These are phyloP conservation scores for Trypanosoma mega DNA, from an alignment of 208 protist genomes.

Conservation along the genomic window DNA sequence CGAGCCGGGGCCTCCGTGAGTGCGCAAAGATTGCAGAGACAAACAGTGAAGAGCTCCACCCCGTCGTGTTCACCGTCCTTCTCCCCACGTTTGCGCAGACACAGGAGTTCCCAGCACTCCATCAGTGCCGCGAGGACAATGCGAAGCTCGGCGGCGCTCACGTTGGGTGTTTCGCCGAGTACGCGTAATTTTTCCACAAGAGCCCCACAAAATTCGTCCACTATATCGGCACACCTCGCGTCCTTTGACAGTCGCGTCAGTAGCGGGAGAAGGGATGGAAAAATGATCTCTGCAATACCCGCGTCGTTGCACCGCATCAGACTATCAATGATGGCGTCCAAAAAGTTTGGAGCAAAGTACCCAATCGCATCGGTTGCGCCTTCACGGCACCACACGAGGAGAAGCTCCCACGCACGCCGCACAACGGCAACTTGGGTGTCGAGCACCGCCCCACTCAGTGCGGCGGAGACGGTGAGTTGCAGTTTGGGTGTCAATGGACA, in stretches of 20 bases:
- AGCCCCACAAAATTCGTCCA: slow-evolving; percentile 79
- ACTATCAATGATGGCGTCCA: slow-evolving; percentile 74
- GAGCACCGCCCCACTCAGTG: slow-evolving; percentile 45
- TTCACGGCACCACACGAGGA: slow-evolving; percentile 73
- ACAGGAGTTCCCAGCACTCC: slow-evolving; percentile 85
- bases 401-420: slow-evolving; percentile 72
- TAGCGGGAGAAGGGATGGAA: slow-evolving; percentile 74
- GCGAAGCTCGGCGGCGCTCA: slow-evolving; percentile 52
- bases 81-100: slow-evolving; percentile 46
- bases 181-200: slow-evolving; percentile 62
- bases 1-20: slow-evolving; percentile 36
- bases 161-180: slow-evolving; percentile 57
- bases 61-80: slow-evolving; percentile 36
- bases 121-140: slow-evolving; percentile 62
- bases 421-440: slow-evolving; percentile 52
- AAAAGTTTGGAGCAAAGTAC: slow-evolving; percentile 57
- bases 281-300: slow-evolving; percentile 73
- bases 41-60: slow-evolving; percentile 66
- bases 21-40: slow-evolving; percentile 41
- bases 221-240: slow-evolving; percentile 42
- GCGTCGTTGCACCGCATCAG: slow-evolving; percentile 60
- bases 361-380: slow-evolving; percentile 43
- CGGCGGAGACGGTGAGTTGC: slow-evolving; percentile 52
- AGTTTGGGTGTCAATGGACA: slow-evolving; percentile 56
- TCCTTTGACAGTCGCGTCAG: slow-evolving; percentile 80